phyloP scores from a whole-genome alignment of 2,329 filamentous ascomycete species.

The Ambrosiella beaveri region DNA sequence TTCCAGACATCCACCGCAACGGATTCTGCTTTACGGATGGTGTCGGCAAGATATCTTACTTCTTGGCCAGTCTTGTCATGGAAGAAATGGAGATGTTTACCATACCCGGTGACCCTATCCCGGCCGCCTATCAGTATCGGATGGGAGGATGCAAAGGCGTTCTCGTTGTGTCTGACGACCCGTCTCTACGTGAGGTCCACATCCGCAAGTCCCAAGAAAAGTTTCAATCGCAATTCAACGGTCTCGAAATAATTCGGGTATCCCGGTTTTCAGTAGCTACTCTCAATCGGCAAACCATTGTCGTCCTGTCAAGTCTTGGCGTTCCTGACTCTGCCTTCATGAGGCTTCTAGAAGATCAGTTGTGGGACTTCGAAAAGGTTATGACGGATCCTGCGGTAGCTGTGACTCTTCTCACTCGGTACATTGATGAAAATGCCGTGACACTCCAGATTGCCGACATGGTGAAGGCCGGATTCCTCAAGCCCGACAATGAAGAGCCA shows the following conservation, averaged over 20 bases:
- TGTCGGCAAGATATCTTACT: constrained; percentile 75
- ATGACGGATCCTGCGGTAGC: constrained; percentile 50
- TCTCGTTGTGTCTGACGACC: constrained; percentile 54
- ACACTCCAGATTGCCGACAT: constrained; percentile 60
- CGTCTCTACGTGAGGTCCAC: constrained; percentile 50
- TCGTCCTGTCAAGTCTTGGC: constrained; percentile 64
- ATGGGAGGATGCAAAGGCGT: constrained; percentile 88
- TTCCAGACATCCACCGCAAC: constrained; percentile 54
- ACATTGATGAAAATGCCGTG: constrained; percentile 71
- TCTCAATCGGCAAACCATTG: constrained; percentile 79
- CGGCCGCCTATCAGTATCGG: constrained; percentile 81
- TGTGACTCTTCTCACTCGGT: constrained; percentile 49
- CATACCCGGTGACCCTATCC: constrained; percentile 23
- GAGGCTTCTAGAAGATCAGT: constrained; percentile 47
- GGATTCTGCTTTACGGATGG: constrained; percentile 73
- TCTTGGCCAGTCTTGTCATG: constrained; percentile 57
- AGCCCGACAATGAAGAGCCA: constrained; percentile 43
- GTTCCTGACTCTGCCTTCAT: constrained; percentile 51
- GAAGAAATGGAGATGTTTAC: constrained; percentile 42
- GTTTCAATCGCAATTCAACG: constrained; percentile 53
- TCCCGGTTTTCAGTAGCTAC: constrained; percentile 62
- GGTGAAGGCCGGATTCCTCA: constrained; percentile 65
- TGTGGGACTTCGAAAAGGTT: constrained; percentile 50
- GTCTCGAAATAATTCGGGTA: constrained; percentile 70
- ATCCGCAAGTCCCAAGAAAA: constrained; percentile 78